Conservation (phyloP, 2,329 filamentous ascomycete genomes). For the Coniochaeta prunicola region DNA sequence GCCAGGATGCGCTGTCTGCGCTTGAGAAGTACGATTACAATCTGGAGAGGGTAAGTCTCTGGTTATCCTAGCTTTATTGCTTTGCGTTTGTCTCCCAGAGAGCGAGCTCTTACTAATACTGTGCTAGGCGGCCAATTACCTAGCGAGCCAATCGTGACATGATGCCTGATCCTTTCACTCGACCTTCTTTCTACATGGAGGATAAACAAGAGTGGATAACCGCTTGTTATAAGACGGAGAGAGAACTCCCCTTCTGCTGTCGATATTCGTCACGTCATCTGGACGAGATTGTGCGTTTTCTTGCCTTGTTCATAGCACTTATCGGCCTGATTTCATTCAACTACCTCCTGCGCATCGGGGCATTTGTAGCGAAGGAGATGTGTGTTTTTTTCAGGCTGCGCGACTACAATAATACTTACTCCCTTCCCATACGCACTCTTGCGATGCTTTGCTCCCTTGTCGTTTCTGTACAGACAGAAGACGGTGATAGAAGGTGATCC, state of each 20-base stretch:
- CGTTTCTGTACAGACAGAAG: too few species aligned
- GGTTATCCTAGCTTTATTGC: not conserved
- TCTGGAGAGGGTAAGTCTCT: constrained; percentile 71
- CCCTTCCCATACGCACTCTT: not conserved
- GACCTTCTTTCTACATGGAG: not conserved
- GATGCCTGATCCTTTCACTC: not conserved
- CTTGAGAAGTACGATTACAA: constrained; percentile 96
- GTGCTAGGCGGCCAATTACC: constrained; percentile 44
- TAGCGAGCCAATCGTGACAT: constrained; percentile 45
- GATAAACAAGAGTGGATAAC: not conserved
- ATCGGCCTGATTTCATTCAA: not conserved
- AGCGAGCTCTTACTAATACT: constrained; percentile 8
- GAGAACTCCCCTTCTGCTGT: not conserved
- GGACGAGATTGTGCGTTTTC: not conserved
- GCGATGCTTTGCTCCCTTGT: not conserved
- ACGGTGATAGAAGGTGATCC: too few species aligned
- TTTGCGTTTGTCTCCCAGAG: too few species aligned
- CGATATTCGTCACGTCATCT: not conserved
- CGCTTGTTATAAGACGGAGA: not conserved
- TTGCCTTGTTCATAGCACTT: not conserved
- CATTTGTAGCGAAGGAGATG: not conserved
- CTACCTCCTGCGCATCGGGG: not conserved
- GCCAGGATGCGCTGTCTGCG: constrained; percentile 66
- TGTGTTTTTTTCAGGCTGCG: not conserved
- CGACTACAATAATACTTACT: not conserved